A percentile compares a stretch with the other conserved stretches of the same genome.
These are phyloP conservation scores for Colletotrichum kahawae DNA, from an alignment of 2,329 filamentous ascomycete species.

Conservation along the genomic window DNA sequence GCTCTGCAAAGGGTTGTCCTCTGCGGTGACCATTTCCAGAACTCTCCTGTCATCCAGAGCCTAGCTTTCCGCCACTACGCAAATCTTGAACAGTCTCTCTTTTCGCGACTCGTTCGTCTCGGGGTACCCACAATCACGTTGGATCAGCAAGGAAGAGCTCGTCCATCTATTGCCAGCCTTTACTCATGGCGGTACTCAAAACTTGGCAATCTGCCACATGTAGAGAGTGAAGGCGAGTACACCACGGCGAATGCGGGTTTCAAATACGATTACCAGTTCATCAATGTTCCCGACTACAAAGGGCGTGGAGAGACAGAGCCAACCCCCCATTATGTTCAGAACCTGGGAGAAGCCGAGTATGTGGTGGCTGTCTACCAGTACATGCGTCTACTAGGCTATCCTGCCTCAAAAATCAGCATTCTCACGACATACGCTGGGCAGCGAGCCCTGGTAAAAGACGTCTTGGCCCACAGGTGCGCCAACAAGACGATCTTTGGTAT, in stretches of 20 bases:
- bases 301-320: conserved; percentile 88
- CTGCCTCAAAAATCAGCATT: conserved; percentile 82
- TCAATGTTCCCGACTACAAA: conserved; percentile 93
- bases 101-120: conserved; percentile 86
- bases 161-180: conserved; percentile 83
- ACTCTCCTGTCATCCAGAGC: conserved; percentile 94
- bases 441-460: conserved; percentile 84
- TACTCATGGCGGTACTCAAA: conserved; percentile 93
- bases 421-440: conserved; percentile 95
- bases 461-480: conserved; percentile 82
- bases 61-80: conserved; percentile 93
- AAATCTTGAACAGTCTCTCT: conserved; percentile 94
- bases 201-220: conserved; percentile 79
- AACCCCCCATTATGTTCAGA: conserved; percentile 93
- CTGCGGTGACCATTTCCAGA: conserved; percentile 95
- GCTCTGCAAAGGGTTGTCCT: conserved; percentile 87
- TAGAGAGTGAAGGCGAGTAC: conserved; percentile 74
- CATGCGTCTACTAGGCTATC: conserved; percentile 95
- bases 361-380: conserved; percentile 95
- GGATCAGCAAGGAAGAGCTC: conserved; percentile 91
- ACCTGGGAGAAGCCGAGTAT: conserved; percentile 96
- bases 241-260: conserved; percentile 87
- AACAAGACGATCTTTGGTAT: conserved; percentile 86
- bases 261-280: conserved; percentile 94
- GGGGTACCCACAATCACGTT: conserved; percentile 91